Conservation (phyloP, 352 stramenopile genomes). For the Peronospora belbahrii region DNA sequence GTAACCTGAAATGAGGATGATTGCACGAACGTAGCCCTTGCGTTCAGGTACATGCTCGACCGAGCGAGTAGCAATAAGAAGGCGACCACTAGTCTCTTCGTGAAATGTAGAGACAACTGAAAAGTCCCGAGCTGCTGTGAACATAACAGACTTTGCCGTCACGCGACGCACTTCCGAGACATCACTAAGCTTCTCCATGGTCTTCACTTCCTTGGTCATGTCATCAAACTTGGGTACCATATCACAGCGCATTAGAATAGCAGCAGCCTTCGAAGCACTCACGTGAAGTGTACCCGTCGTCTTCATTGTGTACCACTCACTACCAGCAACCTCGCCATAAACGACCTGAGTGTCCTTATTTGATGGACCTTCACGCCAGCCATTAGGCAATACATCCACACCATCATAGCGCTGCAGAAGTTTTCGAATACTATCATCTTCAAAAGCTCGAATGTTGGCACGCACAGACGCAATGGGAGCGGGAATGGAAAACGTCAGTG, state of each 20-base stretch:
- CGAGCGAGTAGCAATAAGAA: conserved; percentile 65
- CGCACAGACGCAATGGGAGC: conserved; percentile 44
- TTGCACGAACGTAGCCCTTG: conserved; percentile 39
- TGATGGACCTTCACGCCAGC: conserved; percentile 55
- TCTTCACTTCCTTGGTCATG: conserved; percentile 64
- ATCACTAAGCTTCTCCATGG: conserved; percentile 56
- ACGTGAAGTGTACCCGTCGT: conserved; percentile 53
- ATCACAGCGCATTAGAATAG: conserved; percentile 41
- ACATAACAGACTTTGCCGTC: conserved; percentile 65
- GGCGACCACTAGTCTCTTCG: conserved; percentile 37
- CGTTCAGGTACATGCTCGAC: conserved; percentile 50
- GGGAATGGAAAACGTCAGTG: conserved; percentile 36
- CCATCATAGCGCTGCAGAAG: conserved; percentile 52
- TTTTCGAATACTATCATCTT: conserved; percentile 47
- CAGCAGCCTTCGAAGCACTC: conserved; percentile 40
- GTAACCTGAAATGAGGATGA: conserved; percentile 60
- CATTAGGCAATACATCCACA: conserved; percentile 47
- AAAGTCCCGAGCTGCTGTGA: conserved; percentile 68
- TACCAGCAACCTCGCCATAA: conserved; percentile 53
- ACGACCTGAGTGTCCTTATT: conserved; percentile 70
- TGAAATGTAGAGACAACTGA: conserved; percentile 54
- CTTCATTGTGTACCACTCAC: conserved; percentile 69
- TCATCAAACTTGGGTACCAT: conserved; percentile 75
- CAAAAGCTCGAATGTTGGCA: conserved; percentile 39
- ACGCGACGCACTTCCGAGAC: conserved; percentile 55